Evolutionary conservation across 2,329 filamentous ascomycete species (phyloP).

Genomic region (Aspergillus tanneri): DNA sequence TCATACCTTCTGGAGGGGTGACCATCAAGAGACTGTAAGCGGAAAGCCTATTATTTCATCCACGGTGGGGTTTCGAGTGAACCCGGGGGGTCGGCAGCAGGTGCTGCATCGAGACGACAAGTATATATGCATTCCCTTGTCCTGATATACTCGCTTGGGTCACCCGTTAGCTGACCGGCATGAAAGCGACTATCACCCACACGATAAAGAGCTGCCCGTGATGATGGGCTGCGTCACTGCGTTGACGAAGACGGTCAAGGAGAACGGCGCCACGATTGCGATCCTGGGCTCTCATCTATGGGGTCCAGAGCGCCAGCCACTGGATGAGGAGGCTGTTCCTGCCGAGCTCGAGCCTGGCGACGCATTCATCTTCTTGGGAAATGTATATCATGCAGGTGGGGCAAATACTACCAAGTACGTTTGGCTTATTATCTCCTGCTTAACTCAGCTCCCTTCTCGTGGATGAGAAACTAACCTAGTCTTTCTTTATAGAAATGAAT

Average conservation of each 20-base stretch:
- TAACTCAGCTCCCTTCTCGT: not conserved
- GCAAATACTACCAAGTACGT: conserved; percentile 33
- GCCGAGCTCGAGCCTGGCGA: conserved; percentile 45
- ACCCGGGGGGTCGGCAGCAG: conserved; percentile 44
- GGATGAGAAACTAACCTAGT: not conserved
- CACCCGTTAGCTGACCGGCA: not conserved
- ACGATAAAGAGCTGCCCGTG: conserved; percentile 37
- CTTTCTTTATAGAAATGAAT: conserved; percentile 22
- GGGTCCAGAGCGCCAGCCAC: conserved; percentile 39
- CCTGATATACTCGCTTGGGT: not conserved
- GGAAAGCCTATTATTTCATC: conserved; percentile 40
- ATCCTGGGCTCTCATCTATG: conserved; percentile 46
- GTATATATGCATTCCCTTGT: not conserved
- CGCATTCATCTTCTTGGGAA: conserved; percentile 42
- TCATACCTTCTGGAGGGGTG: conserved; percentile 40
- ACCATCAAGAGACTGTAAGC: conserved; percentile 31
- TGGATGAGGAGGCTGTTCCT: conserved; percentile 40
- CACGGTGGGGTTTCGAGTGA: conserved; percentile 33
- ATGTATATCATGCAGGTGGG: conserved; percentile 44
- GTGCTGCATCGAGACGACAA: conserved; percentile 43
- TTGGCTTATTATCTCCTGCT: not conserved
- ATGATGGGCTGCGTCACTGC: conserved; percentile 44
- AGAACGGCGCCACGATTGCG: conserved; percentile 45
- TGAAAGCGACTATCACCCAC: conserved; percentile 25
- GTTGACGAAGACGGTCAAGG: conserved; percentile 41